Evolutionary conservation across 108 stramenopile species (phyloP).

Genomic region (Discostella stelligeroides): DNA sequence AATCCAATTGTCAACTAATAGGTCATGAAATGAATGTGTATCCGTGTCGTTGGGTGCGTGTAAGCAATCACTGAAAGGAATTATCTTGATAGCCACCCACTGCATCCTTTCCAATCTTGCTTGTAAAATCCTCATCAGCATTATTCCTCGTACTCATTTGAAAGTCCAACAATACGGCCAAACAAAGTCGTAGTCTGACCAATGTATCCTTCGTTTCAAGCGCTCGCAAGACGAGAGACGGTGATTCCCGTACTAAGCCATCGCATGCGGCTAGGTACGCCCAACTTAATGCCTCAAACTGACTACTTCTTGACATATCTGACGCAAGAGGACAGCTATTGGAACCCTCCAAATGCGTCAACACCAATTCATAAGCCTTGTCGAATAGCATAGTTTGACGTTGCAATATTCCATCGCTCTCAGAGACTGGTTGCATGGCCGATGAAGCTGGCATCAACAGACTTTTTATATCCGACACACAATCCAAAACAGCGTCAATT

Average conservation of each 20-base stretch:
- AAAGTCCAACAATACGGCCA: slow-evolving; percentile 29
- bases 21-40: too few relatives aligned
- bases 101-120: not conserved
- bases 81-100: not conserved
- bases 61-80: slow-evolving; percentile 9
- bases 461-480: slow-evolving; percentile 21
- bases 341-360: not conserved
- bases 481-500: slow-evolving; percentile 10
- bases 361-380: slow-evolving; percentile 3
- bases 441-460: slow-evolving; percentile 16
- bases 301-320: not conserved
- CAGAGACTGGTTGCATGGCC: not conserved
- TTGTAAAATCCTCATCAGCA: not conserved
- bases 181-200: slow-evolving; percentile 43
- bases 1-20: too few relatives aligned
- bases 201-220: slow-evolving; percentile 27
- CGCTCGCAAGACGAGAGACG: slow-evolving; percentile 24
- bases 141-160: not conserved
- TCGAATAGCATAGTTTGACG: slow-evolving; percentile 11
- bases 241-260: not conserved
- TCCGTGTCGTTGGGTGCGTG: not conserved
- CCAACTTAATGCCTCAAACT: slow-evolving; percentile 35
- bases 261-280: slow-evolving; percentile 21
- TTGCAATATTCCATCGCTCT: not conserved
- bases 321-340: not conserved